phyloP scores from a whole-genome alignment of 2,329 filamentous ascomycete genomes.

The Elsinoe ampelina region DNA sequence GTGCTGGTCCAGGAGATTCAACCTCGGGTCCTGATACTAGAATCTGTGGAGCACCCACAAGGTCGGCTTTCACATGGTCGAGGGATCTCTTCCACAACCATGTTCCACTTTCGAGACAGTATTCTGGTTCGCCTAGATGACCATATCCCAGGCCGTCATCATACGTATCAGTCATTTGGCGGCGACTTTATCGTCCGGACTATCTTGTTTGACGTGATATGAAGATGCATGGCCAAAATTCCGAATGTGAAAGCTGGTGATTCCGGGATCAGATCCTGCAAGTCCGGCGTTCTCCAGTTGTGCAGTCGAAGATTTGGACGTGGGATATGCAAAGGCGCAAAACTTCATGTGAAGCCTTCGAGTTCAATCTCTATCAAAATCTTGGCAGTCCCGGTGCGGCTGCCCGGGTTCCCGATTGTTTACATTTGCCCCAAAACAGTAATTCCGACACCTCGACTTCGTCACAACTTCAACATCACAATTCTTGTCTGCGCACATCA shows the following conservation, averaged over 20 bases:
- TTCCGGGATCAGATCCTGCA: not conserved
- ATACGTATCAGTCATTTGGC: slow-evolving; percentile 49
- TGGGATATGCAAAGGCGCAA: not conserved
- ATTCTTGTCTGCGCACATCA: not conserved
- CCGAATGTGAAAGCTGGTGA: not conserved
- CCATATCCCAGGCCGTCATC: slow-evolving; percentile 44
- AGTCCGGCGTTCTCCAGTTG: not conserved
- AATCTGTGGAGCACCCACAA: slow-evolving; percentile 22
- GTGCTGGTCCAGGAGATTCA: not conserved
- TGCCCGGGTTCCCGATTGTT: slow-evolving; percentile 9
- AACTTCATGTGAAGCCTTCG: not conserved
- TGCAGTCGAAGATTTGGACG: not conserved
- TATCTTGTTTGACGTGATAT: slow-evolving; percentile 7
- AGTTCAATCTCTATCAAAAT: slow-evolving; percentile 13
- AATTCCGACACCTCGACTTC: not conserved
- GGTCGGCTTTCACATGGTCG: slow-evolving; percentile 19
- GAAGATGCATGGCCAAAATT: slow-evolving; percentile 15
- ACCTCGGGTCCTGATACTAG: slow-evolving; percentile 19
- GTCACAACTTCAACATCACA: slow-evolving; percentile 3
- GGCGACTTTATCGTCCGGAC: slow-evolving; percentile 20
- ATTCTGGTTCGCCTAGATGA: slow-evolving; percentile 43
- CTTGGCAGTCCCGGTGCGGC: slow-evolving; percentile 10
- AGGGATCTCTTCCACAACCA: slow-evolving; percentile 41
- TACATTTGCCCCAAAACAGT: slow-evolving; percentile 11
- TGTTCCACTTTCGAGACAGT: slow-evolving; percentile 36